Conservation (phyloP, 225 moss, liverwort and hornwort genomes). For the Pleurozium schreberi region DNA sequence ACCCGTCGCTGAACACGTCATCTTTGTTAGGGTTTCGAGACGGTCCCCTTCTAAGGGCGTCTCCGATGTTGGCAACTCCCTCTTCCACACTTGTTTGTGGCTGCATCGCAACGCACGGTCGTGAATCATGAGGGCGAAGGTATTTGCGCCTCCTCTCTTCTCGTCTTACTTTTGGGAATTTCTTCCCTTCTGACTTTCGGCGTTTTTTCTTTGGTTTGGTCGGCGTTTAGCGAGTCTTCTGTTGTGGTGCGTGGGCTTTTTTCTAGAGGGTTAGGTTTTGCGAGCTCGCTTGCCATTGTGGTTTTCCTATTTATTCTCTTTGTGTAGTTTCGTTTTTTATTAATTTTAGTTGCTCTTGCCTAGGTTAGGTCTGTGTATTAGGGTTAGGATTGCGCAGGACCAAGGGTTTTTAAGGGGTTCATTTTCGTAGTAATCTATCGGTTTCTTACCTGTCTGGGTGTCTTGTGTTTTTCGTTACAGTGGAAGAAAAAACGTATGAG, state of each 20-base stretch:
- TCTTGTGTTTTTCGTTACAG: neutral
- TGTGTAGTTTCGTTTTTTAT: neutral
- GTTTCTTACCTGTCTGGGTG: neutral
- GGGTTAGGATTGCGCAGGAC: neutral
- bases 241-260: neutral
- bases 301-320: no score
- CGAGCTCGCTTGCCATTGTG: neutral
- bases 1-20: neutral
- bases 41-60: neutral
- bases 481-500: constrained; percentile 47
- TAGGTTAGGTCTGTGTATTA: neutral
- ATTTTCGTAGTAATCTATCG: neutral
- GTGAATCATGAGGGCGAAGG: constrained; percentile 28
- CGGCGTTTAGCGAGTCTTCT: neutral
- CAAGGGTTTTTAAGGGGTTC: neutral
- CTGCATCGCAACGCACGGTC: neutral
- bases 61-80: rapidly evolving
- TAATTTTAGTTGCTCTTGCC: neutral
- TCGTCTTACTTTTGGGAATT: neutral
- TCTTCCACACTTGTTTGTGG: neutral
- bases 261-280: neutral
- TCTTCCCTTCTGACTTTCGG: neutral
- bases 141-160: neutral
- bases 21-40: neutral
- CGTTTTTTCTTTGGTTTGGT: neutral